phyloP scores from a whole-genome alignment of 2,329 filamentous ascomycete genomes.

The Nemania sp. region DNA sequence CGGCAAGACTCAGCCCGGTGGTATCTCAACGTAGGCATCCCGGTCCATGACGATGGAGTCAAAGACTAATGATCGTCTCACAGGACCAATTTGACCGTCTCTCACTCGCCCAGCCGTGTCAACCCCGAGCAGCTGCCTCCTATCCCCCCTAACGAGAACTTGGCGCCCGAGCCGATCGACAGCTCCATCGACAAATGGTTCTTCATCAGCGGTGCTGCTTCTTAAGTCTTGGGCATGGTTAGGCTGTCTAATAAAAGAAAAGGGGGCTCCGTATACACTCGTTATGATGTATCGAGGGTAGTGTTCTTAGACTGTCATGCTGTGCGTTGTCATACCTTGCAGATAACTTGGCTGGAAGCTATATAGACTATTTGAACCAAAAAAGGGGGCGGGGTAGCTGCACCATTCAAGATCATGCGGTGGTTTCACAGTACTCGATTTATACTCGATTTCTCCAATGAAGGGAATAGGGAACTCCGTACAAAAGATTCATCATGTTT shows the following conservation, averaged over 20 bases:
- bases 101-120: constrained; percentile 73
- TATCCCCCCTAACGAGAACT: constrained; percentile 78
- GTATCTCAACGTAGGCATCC: constrained; percentile 75
- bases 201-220: constrained; percentile 97
- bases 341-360: constrained; percentile 15
- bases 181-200: constrained; percentile 99
- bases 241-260: constrained; percentile 40
- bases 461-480: neutral
- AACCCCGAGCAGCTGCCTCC: constrained; percentile 70
- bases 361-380: constrained; percentile 7
- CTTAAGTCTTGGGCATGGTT: constrained; percentile 53
- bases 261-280: constrained; percentile 26
- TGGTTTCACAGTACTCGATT: no score
- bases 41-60: constrained; percentile 1
- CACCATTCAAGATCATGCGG: neutral
- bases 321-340: constrained; percentile 11
- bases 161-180: constrained; percentile 86
- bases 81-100: constrained; percentile 79
- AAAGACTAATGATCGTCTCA: constrained; percentile 16
- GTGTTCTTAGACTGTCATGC: constrained; percentile 21
- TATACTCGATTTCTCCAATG: no score
- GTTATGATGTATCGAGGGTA: constrained; percentile 17
- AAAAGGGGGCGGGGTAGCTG: neutral
- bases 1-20: constrained; percentile 79
- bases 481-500: neutral